A percentile compares a stretch with the other conserved stretches of the same genome.
Evolutionary conservation across 352 stramenopile genomes (phyloP).

Genomic region (Pseudoperonospora humuli): DNA sequence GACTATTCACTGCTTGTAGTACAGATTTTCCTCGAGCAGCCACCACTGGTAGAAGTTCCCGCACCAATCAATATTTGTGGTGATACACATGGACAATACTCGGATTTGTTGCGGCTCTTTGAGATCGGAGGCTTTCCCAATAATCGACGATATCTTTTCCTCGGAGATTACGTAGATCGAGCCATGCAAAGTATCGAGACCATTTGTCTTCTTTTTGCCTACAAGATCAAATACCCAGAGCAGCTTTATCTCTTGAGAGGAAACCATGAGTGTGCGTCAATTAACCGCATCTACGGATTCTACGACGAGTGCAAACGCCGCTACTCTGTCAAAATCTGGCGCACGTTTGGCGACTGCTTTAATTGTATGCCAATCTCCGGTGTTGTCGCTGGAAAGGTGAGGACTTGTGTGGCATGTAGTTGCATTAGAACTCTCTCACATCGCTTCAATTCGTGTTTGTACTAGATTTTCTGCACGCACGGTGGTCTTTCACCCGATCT

Average conservation of each 20-base stretch:
- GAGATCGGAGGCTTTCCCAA: slow-evolving; percentile 38
- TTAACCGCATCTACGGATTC: slow-evolving; percentile 99
- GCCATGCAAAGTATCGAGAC: slow-evolving; percentile 96
- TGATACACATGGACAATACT: slow-evolving; percentile 98
- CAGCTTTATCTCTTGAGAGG: slow-evolving; percentile 98
- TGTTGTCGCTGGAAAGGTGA: no score
- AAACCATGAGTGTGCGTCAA: slow-evolving; percentile 98
- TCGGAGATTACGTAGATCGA: slow-evolving; percentile 90
- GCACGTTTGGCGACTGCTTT: slow-evolving; percentile 79
- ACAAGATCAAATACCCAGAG: slow-evolving; percentile 97
- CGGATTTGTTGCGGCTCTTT: slow-evolving; percentile 92
- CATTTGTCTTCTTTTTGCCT: slow-evolving; percentile 93
- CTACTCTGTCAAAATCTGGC: slow-evolving; percentile 75
- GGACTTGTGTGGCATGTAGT: no score
- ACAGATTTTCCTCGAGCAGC: no score
- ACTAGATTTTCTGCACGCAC: no score
- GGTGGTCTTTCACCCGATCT: slow-evolving; percentile 72
- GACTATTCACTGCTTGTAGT: no score
- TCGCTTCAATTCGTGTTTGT: no score
- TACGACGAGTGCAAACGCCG: slow-evolving; percentile 99
- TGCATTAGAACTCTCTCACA: no score
- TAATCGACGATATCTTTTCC: slow-evolving; percentile 96
- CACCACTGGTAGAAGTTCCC: no score
- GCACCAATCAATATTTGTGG: slow-evolving; percentile 53
- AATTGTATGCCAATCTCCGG: slow-evolving; percentile 75